Evolutionary conservation across 352 stramenopile genomes (phyloP), one percentile per base, ranked within the genome.

Genomic region (Phytophthora syringae): DNA sequence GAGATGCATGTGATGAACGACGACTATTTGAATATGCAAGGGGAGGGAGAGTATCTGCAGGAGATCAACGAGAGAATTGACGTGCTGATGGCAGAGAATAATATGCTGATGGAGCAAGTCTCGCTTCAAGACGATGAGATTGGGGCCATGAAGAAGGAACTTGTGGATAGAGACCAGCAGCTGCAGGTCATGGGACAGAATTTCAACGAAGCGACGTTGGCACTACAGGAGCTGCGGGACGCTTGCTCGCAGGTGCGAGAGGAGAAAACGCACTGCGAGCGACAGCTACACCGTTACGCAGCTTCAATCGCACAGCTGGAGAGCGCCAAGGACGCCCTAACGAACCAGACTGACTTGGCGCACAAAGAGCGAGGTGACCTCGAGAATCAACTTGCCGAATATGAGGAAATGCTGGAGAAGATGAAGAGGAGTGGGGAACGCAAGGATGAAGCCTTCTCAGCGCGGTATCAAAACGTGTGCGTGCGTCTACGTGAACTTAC

Each of bases 61-160:
- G 86, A 94, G 45, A 79, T 94, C 45, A 93, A 85, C 60, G 84
- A 94, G 32, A 80, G 86, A 16, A 82, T 94, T 45, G 84, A 93
- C 36, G 76, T 92, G 21, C 72, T 94, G 30, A 94, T 94, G 86
- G 81, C 86, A 60, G 86, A 94, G 60, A 94, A 94, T 45, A 88
- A 76, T 27, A 82, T 91, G 75, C 56, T 94, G 22, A 90, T 92
- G 79, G 86, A 94, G 40, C 86, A 94, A 73, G 72, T 92, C 1
- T 90, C 86, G 2, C 67, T 94, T 2, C 84, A 93, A 57, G 86
- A 93, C 16, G 77, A 86, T 22, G 86, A 94, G 42, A 72, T 94
- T 28, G 74, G 60, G 0, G 65, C 67, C 1, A 79, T 90, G 52
- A 89, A 82, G 51, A 89, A 88, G 28, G 82, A 93, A 27, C 62